phyloP scores from a whole-genome alignment of 2,329 filamentous ascomycete species.

The Ceratocystis cacaofunesta region DNA sequence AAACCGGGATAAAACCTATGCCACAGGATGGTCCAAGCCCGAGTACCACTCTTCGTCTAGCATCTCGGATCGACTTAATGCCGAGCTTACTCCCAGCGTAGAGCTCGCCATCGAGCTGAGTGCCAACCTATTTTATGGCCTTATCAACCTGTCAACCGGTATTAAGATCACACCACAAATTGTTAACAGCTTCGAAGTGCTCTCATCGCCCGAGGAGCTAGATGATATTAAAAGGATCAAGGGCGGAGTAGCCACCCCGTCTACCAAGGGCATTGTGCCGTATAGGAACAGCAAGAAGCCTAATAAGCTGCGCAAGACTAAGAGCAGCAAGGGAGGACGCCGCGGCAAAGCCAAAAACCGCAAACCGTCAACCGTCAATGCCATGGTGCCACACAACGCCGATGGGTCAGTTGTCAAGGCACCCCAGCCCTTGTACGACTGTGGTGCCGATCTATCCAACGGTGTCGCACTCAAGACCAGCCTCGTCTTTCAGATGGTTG shows the following conservation, averaged over 20 bases:
- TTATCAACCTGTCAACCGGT: slow-evolving; percentile 27
- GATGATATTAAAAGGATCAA: slow-evolving; percentile 20
- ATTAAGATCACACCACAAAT: slow-evolving; percentile 26
- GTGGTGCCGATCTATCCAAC: slow-evolving; percentile 17
- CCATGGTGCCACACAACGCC: not conserved
- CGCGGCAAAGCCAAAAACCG: not conserved
- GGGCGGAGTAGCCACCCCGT: slow-evolving; percentile 16
- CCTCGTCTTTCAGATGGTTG: slow-evolving; percentile 22
- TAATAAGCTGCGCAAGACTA: not conserved
- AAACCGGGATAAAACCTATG: slow-evolving; percentile 21
- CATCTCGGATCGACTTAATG: slow-evolving; percentile 24
- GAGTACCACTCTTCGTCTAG: slow-evolving; percentile 25
- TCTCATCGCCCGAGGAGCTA: not conserved
- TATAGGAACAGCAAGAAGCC: not conserved
- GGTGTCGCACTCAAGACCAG: slow-evolving; percentile 20
- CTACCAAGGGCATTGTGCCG: not conserved
- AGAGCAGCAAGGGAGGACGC: not conserved
- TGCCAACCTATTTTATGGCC: slow-evolving; percentile 25
- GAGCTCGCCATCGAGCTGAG: slow-evolving; percentile 28
- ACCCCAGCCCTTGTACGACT: not conserved
- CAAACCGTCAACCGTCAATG: not conserved
- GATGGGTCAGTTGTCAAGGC: not conserved
- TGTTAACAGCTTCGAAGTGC: slow-evolving; percentile 24
- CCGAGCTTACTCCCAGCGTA: slow-evolving; percentile 24
- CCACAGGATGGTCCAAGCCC: slow-evolving; percentile 25